Evolutionary conservation across 2,329 filamentous ascomycete genomes (phyloP), one percentile per base, ranked within the genome.

Genomic region (Colletotrichum sp.): DNA sequence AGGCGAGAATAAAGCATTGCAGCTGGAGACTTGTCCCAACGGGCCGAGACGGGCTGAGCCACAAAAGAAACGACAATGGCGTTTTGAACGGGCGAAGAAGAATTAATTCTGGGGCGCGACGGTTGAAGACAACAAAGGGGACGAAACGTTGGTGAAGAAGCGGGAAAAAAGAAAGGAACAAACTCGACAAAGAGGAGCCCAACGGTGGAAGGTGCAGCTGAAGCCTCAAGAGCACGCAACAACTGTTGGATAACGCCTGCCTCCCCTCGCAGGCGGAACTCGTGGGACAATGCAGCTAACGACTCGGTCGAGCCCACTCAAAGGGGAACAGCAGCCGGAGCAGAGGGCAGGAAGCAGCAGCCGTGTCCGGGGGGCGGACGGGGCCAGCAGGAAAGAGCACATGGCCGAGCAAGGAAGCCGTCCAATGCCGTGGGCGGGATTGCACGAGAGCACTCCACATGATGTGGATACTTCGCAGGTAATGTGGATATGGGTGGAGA

Each of bases 381-480:
- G 64, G 55, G 74, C 59, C 64, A 26, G 39, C 44, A 48, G 44
- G 44, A 48, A 48, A 73, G 62, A 68, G 70, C 74, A 76, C 74
- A 76, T 76, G 74, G 74, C 59, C 6, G n/a, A 44, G 36, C 65
- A 73, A 39, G 74, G 74, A 69, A 74, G 44, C n/a, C 34, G 34
- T 26, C 28, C 39, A 55, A 60, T 69, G 15, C 34, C 22, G 48
- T 52, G 55, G 74, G 34, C 22, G 36, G 34, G 15, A 26, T 7
- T 63, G 70, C 26, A 15, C 28, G 39, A 16, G 22, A 18, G 2
- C 1, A 6, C 39, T 44, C 39, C 39, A 44, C 39, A 44, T 2
- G 0, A 1, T 0, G 18, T 3, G 16, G 44, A 39, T 4, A 10
- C 26, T n/a, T 10, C 18, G 18, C 39, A 44, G 39, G 9, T 0